Base-by-base conservation (phyloP, 352 stramenopile genomes). In the Pythium vanterpoolii region DNA sequence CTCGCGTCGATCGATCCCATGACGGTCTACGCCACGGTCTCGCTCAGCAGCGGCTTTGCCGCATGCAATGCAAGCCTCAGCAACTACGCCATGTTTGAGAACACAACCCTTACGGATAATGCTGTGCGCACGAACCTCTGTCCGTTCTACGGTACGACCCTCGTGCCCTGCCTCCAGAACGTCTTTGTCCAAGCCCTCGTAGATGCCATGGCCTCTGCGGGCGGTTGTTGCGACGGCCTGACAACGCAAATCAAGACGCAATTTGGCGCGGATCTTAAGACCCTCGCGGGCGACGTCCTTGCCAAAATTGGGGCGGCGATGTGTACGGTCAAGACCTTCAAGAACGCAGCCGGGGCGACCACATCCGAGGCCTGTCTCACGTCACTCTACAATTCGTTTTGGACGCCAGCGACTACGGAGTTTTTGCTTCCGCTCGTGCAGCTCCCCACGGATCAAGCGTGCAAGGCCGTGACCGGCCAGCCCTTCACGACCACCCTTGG, bases 361-460 rank as follows among this genome's bases (percentile, higher is more conserved):
- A 57, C 56, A 4, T 73, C 69, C 2, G 59, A 89, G 43, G 64
- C 69, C 24, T 86, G 76, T 28, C 66, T 58, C 2, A 62, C 60
- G 31, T 79, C 70, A 27, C 44, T 77, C 5, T 8, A 57, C 27
- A 39, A 62, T 7, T 66, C 72, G 4, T 72, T 86, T 27, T 40
- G 26, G 16, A 60, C 44, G 1, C 24, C 64, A 5, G 38, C 64
- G 11, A 33, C 53, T 1, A 47, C 16, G 0, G 16, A 31, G 3
- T 52, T 69, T 21, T 43, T 73, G 54, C 13, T 66, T 2, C 38
- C 58, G 11, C 40, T 76, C 5, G 23, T 61, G 3, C 68, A 83
- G 39, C 71, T 88, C 36, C 70, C 78, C 2, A 83, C 76, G 27
- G 58, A 73, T 28, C 67, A 77, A 46, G 78, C 74, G 38, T 88